A percentile compares a stretch with the other conserved stretches of the same genome.
Conservation (phyloP, 2,329 filamentous ascomycete species). For the Talaromyces sp. region DNA sequence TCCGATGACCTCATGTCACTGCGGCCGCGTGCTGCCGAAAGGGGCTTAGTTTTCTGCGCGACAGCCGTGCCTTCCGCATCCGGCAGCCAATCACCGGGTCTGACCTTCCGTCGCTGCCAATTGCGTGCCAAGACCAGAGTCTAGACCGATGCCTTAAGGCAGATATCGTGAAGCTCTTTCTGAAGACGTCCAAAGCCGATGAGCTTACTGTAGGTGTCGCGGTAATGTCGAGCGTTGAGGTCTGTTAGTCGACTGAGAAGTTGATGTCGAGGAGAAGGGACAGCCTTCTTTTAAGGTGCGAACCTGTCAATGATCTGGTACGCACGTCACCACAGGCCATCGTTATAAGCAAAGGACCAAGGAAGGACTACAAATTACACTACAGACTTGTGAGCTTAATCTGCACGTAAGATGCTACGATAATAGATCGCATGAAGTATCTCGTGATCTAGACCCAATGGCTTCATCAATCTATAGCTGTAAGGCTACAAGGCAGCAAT, state of each 20-base stretch:
- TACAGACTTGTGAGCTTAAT: not conserved
- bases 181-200: not conserved
- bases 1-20: constrained; percentile 15
- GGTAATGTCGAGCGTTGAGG: not conserved
- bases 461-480: not conserved
- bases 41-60: not conserved
- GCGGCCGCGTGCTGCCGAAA: not conserved
- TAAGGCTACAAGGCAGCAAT: not conserved
- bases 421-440: not conserved
- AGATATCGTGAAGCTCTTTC: not conserved
- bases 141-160: constrained; percentile 16
- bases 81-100: constrained; percentile 1
- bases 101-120: not conserved
- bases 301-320: not conserved
- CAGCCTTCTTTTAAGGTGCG: not conserved
- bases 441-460: not conserved
- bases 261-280: not conserved
- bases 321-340: constrained; percentile 5
- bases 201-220: not conserved
- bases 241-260: not conserved
- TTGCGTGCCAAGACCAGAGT: constrained; percentile 14
- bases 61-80: constrained; percentile 14
- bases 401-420: not conserved
- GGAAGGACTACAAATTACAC: not conserved
- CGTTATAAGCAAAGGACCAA: not conserved